phyloP scores from a whole-genome alignment of 108 stramenopile species.

The Cyclostephanos tholiformis region DNA sequence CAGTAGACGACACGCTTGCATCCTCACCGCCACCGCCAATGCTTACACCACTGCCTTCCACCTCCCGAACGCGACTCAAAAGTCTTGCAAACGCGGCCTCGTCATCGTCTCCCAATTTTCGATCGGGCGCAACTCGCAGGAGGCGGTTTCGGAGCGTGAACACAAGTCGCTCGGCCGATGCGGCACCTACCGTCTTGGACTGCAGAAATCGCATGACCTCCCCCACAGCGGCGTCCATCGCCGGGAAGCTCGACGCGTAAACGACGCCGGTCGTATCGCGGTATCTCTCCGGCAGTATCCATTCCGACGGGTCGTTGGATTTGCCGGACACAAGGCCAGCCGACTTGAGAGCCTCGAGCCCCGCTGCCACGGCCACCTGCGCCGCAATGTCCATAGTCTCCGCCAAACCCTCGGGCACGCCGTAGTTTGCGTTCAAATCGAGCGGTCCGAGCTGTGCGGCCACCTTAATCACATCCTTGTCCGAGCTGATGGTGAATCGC shows the following conservation, averaged over 20 bases:
- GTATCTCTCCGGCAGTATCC: constrained; percentile 90
- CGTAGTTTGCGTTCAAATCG: constrained; percentile 79
- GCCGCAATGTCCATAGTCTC: constrained; percentile 97
- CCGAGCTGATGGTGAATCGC: constrained; percentile 58
- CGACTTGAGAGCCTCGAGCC: constrained; percentile 93
- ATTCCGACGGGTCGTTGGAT: constrained; percentile 74
- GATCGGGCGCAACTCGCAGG: constrained; percentile 67
- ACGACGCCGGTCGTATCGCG: constrained; percentile 95
- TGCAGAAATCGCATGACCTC: constrained; percentile 94
- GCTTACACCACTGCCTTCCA: constrained; percentile 41
- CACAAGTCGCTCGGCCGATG: constrained; percentile 74
- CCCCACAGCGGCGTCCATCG: constrained; percentile 95
- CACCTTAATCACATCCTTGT: constrained; percentile 79
- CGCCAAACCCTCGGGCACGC: constrained; percentile 85
- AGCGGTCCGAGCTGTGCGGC: constrained; percentile 88
- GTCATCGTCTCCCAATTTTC: constrained; percentile 78
- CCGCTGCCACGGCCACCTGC: constrained; percentile 94
- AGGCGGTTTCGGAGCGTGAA: constrained; percentile 77
- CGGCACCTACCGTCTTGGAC: constrained; percentile 86
- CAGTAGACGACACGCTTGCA: constrained; percentile 41
- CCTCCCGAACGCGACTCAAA: constrained; percentile 63
- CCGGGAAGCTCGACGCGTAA: constrained; percentile 95
- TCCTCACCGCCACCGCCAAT: constrained; percentile 23
- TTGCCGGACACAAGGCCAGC: constrained; percentile 89
- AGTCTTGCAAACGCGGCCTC: constrained; percentile 86